These are phyloP conservation scores for Trichoderma sp. DNA, from an alignment of 2,329 filamentous ascomycete species.

Conservation along the genomic window DNA sequence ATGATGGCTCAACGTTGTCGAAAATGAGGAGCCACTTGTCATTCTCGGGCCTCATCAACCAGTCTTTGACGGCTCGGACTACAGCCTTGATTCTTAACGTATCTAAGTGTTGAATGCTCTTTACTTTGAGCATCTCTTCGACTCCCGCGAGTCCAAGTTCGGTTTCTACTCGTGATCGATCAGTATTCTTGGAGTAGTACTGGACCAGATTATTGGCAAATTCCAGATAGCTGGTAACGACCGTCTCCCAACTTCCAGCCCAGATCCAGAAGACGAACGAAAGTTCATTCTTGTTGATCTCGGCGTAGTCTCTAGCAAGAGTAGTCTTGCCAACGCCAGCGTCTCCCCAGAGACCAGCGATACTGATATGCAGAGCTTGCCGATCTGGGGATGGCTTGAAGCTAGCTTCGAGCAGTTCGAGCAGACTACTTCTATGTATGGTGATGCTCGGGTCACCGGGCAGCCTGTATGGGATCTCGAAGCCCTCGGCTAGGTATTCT, in stretches of 20 bases:
- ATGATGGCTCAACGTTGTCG: slow-evolving; percentile 27
- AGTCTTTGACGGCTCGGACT: slow-evolving; percentile 28
- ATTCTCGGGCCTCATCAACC: slow-evolving; percentile 28
- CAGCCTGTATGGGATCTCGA: slow-evolving; percentile 22
- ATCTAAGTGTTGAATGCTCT: slow-evolving; percentile 26
- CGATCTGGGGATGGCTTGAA: slow-evolving; percentile 17
- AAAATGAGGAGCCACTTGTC: slow-evolving; percentile 27
- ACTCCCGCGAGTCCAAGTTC: slow-evolving; percentile 27
- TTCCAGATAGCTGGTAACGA: slow-evolving; percentile 27
- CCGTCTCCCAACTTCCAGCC: slow-evolving; percentile 29
- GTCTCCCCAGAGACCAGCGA: slow-evolving; percentile 26
- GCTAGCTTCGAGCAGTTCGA: slow-evolving; percentile 23
- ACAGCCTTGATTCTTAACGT: slow-evolving; percentile 24
- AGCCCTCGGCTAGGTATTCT: slow-evolving; percentile 23
- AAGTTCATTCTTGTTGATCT: slow-evolving; percentile 22
- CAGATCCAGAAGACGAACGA: slow-evolving; percentile 30
- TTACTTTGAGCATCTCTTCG: slow-evolving; percentile 27
- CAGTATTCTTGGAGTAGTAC: slow-evolving; percentile 24
- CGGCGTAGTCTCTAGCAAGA: slow-evolving; percentile 26
- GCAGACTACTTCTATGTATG: slow-evolving; percentile 22
- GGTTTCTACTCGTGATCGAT: slow-evolving; percentile 23
- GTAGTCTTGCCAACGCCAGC: slow-evolving; percentile 27
- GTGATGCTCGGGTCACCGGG: slow-evolving; percentile 19
- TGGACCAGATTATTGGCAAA: slow-evolving; percentile 25
- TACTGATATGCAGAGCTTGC: slow-evolving; percentile 21